Base-by-base conservation (phyloP, 2,329 filamentous ascomycete species). In the Truncatella angustata region DNA sequence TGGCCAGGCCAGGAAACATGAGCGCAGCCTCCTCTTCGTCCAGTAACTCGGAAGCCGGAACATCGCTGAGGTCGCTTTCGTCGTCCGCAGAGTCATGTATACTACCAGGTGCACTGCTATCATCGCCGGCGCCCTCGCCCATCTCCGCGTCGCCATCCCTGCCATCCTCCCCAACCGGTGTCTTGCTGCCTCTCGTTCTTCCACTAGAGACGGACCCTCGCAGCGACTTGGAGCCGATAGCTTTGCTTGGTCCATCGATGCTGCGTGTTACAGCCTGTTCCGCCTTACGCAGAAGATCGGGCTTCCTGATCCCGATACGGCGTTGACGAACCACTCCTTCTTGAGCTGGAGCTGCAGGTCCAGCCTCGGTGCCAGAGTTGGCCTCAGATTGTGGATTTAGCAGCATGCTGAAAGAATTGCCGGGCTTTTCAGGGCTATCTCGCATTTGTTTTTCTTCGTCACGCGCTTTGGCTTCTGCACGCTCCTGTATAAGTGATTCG, bases 1-100 rank as follows among this genome's bases (percentile, higher is more conserved):
- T 67, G 52, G 71, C 52, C 4, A 59, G 62, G 9, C 78, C 78
- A 0, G 79, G 78, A 49, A 82, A 82, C 67, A 82, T 67, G 24
- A 84, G 61, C 11, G 73, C 74, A 1, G 76, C 72, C 1, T 79
- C 79, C 26, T 78, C 64, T 32, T 67, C 65, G 6, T 58, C 79
- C 70, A 23, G 82, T 75, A 85, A 78, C 54, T 88, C 86, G 36
- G 78, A 79, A 4, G 35, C 78, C 70, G 23, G 82, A 75, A 85
- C 79, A 55, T 88, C 86, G 49, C 84, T 88, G 0, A 88, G 72
- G 56, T 88, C 85, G 61, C 84, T 88, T 65, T 88, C 85, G 50
- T 87, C 84, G 56, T 88, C 85, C 0, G 81, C 85, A 36, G 80
- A 85, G 54, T 87, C 84, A 54, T 85, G 81, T 6, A 85, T 70